Evolutionary conservation across 345 rosid genomes (phyloP).

Genomic region (Lepidium africanum): DNA sequence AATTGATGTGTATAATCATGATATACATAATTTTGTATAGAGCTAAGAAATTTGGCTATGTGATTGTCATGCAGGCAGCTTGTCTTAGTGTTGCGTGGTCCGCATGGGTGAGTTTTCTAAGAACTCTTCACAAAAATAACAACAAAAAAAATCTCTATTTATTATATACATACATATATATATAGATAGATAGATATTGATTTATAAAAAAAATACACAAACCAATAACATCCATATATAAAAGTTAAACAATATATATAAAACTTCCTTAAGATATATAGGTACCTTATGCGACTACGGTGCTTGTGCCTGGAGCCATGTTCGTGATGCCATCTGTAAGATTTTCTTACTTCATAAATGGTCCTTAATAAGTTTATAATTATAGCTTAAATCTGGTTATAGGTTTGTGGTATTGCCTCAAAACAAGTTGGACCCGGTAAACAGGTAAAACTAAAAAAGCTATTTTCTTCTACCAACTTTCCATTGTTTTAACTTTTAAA

Average conservation of each 20-base stretch:
- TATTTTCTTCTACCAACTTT: not conserved
- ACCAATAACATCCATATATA: not conserved
- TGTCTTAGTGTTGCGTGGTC: constrained; percentile 65
- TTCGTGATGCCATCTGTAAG: constrained; percentile 60
- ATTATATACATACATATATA: no score
- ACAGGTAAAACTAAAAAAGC: constrained; percentile 39
- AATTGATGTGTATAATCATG: not conserved
- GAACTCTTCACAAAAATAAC: not conserved
- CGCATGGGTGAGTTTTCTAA: constrained; percentile 48
- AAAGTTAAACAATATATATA: not conserved
- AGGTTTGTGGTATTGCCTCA: constrained; percentile 55
- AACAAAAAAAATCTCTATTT: no score
- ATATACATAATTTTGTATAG: not conserved
- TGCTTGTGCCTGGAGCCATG: constrained; percentile 26
- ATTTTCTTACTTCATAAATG: not conserved
- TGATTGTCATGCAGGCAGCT: constrained; percentile 42
- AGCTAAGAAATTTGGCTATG: not conserved
- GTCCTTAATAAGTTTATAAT: not conserved
- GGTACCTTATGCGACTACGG: constrained; percentile 65
- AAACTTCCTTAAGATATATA: constrained; percentile 4
- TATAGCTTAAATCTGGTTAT: not conserved
- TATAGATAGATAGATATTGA: not conserved
- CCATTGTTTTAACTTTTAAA: not conserved
- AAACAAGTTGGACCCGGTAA: constrained; percentile 63
- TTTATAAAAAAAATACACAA: no score